These are phyloP conservation scores for Metschnikowia koreensis DNA, from an alignment of 805 yeast species.

Conservation along the genomic window DNA sequence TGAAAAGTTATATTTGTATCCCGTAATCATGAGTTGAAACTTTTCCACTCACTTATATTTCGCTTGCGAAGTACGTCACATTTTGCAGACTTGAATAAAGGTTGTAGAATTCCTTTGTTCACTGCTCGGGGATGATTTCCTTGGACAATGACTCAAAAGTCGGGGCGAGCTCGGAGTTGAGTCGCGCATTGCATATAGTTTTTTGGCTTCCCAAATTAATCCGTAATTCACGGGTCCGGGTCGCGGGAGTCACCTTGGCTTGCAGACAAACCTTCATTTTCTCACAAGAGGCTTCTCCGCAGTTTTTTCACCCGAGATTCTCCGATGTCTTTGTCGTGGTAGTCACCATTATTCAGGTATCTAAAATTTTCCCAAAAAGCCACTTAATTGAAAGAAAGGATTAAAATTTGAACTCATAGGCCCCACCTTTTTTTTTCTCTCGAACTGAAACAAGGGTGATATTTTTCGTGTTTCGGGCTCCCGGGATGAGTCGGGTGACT, in stretches of 20 bases:
- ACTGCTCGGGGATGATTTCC: conserved; percentile 7
- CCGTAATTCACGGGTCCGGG: conserved; percentile 9
- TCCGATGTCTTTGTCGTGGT: conserved; percentile 4
- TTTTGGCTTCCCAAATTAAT: conserved; percentile 3
- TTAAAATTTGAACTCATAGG: too few relatives aligned
- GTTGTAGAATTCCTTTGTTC: not conserved
- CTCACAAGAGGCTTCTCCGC: conserved; percentile 9
- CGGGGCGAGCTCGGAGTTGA: conserved; percentile 21
- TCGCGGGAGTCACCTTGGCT: conserved; percentile 8
- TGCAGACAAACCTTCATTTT: conserved; percentile 10
- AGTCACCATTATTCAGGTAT: not conserved
- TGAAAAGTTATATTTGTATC: not conserved
- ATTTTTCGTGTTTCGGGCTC: not conserved
- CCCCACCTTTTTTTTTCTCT: too few relatives aligned
- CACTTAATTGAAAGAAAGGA: not conserved
- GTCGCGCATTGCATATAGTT: conserved; percentile 15
- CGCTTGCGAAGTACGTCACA: not conserved
- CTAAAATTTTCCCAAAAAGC: not conserved
- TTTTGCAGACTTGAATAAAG: not conserved
- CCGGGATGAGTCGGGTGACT: conserved; percentile 8
- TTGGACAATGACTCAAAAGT: conserved; percentile 10
- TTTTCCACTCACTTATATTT: too few relatives aligned
- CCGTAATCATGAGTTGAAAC: too few relatives aligned
- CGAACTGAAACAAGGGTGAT: not conserved
- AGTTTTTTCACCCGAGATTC: conserved; percentile 7